These are phyloP conservation scores for Rehmannia glutinosa DNA, from an alignment of 257 asterid genomes.

Conservation along the genomic window DNA sequence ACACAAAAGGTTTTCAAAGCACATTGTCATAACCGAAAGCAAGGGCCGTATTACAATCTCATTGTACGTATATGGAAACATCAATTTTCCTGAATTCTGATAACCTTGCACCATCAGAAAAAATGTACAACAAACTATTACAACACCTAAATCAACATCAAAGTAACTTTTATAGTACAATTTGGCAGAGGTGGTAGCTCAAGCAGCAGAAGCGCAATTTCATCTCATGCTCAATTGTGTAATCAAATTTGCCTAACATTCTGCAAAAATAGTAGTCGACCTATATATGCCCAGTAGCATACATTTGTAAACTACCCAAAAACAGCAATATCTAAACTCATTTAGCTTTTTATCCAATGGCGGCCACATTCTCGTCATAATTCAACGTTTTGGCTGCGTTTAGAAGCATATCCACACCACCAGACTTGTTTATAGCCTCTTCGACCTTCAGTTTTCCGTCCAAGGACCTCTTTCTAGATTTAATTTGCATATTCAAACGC, in stretches of 20 bases:
- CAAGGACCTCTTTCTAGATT: constrained; percentile 23
- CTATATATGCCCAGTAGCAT: constrained; percentile 8
- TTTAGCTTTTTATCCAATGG: constrained; percentile 22
- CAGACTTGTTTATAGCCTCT: constrained; percentile 43
- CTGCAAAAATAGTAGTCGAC: constrained; percentile 27
- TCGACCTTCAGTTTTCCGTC: constrained; percentile 25
- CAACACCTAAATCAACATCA: constrained; percentile 18
- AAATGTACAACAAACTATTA: constrained; percentile 18
- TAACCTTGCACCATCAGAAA: too few species aligned
- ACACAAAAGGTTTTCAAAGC: too few species aligned
- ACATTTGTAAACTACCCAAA: constrained; percentile 8
- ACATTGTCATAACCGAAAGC: too few species aligned
- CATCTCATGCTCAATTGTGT: too few species aligned
- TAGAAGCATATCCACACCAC: constrained; percentile 75
- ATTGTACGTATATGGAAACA: too few species aligned
- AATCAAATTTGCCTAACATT: constrained; percentile 8
- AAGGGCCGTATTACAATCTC: too few species aligned
- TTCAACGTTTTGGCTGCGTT: constrained; percentile 69
- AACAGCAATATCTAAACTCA: neutral
- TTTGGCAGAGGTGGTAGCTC: too few species aligned
- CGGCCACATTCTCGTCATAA: constrained; percentile 43
- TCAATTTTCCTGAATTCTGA: too few species aligned
- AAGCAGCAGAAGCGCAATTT: too few species aligned
- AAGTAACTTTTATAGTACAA: constrained; percentile 4
- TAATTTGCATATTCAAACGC: constrained; percentile 26